phyloP scores from a whole-genome alignment of 805 yeast species.

The Cyberlindnera saturnus region DNA sequence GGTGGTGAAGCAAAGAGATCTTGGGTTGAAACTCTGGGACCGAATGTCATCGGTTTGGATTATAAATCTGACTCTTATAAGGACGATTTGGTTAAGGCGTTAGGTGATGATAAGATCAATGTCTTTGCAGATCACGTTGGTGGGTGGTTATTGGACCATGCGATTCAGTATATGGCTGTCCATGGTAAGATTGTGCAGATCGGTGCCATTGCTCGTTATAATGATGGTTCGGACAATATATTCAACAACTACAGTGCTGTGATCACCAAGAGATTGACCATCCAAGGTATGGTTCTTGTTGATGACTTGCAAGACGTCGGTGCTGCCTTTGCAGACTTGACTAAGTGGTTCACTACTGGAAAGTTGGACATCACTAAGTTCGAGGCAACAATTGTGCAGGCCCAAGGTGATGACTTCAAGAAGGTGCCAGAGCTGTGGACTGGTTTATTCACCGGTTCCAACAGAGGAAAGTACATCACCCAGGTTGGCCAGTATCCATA shows the following conservation, averaged over 20 bases:
- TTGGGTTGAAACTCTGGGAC: constrained; percentile 49
- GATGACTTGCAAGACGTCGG: constrained; percentile 36
- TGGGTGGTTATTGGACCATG: constrained; percentile 47
- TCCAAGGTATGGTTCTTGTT: constrained; percentile 47
- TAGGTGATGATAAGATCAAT: constrained; percentile 45
- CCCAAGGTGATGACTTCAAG: constrained; percentile 34
- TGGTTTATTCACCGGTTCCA: constrained; percentile 37
- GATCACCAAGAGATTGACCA: constrained; percentile 43
- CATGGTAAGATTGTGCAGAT: constrained; percentile 49
- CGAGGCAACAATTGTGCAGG: constrained; percentile 33
- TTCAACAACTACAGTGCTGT: constrained; percentile 38
- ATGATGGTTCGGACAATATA: constrained; percentile 27
- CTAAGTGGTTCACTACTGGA: constrained; percentile 34
- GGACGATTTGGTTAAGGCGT: constrained; percentile 31
- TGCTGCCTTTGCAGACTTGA: constrained; percentile 31
- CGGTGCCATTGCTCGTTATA: constrained; percentile 58
- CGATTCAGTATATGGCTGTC: constrained; percentile 29
- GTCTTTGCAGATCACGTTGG: constrained; percentile 61
- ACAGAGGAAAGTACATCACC: constrained; percentile 48
- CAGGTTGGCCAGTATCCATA: constrained; percentile 18
- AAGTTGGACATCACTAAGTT: constrained; percentile 32
- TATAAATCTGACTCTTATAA: constrained; percentile 40
- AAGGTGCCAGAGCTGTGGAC: constrained; percentile 44
- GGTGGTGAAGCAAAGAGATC: constrained; percentile 52
- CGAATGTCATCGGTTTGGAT: constrained; percentile 45